Evolutionary conservation across 2,329 filamentous ascomycete species (phyloP), one percentile per base, ranked within the genome.

Genomic region (Byssothecium circinans): DNA sequence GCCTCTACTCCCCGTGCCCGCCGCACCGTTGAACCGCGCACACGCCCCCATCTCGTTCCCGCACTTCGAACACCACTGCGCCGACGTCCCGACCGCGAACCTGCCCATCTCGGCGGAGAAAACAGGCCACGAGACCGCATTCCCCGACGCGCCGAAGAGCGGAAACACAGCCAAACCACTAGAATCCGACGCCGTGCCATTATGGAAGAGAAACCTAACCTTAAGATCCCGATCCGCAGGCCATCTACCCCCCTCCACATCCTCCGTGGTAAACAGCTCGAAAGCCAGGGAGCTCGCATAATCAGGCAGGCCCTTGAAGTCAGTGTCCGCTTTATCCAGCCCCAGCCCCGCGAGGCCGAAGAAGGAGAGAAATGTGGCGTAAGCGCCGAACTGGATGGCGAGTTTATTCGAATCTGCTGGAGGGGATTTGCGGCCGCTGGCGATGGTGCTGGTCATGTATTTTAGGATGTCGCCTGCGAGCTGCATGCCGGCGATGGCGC

Each of bases 241-340:
- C 58, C 80, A 78, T 4, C 4, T n/a, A 2, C 62, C 58, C 0
- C 62, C 58, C 0, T 62, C 58, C 2, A 60, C 53, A 51, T 81
- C 78, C 0, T 51, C 50, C 1, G 52, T 43, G 33, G 82, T 85
- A 59, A 84, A 80, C 18, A 79, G 80, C 76, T 96, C 91, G 67
- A 95, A 91, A 5, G 78, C 78, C 81, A 95, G 89, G 54, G 84
- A 84, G 2, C 85, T 87, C 4, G 90, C 90, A 62, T 96, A 96
- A 73, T 91, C 86, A n/a, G 86, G 84, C 11, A 96, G 76, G 45
- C 88, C 88, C 49, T 75, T 84, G 75, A 96, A 95, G 67, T 88
- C 75, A 1, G 72, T 57, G 49, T 78, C 81, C 2, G 74, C 78
- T 11, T 71, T 54, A 1, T 64, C 61, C 7, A 86, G 68, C 49